Base-by-base conservation (phyloP, 2,329 filamentous ascomycete species). In the Myrmaecium sp. region DNA sequence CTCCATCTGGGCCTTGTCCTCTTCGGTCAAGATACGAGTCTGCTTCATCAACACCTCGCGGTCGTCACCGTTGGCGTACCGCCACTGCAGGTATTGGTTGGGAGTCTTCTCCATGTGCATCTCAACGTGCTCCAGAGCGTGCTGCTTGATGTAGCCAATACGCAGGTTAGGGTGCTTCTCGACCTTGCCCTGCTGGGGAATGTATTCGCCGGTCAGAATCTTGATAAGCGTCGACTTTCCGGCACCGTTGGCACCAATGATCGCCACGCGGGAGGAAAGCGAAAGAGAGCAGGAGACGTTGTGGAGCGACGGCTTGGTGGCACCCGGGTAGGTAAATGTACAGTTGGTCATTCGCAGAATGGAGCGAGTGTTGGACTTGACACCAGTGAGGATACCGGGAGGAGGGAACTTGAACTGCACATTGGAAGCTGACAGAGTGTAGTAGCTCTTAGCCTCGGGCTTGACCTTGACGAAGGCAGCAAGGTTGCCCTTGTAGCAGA, bases 81-180 rank as follows among this genome's bases (percentile, higher is more conserved):
- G 80, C 89, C 89, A 98, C 57, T 95, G 89, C 17, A 98, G 68
- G 49, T 98, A 98, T 57, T 98, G 89, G 52, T 93, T 95, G 21
- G 89, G 89, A 0, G 89, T 98, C 70, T 98, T 98, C 57, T 98
- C 89, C 41, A 95, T 64, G 49, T 98, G 89, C 86, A 94, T 93
- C 59, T 98, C 86, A 7, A 98, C 89, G 69, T 98, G 89, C 64
- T 98, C 89, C 8, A 98, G 67, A 23, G 89, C 89, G 55, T 98
- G 89, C 62, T 98, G 89, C 63, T 95, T 95, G 62, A 98, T 95
- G 63, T 98, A 98, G 29, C 89, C 89, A 43, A 98, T 94, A 65
- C 89, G 84, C 46, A 98, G 60, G 54, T 98, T 98, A 39, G 89
- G 89, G 53, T 98, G 89, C 64, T 95, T 95, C 64, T 95, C 84